Percentiles rank a stretch among this genome's conserved stretches.
Evolutionary conservation across 2,329 filamentous ascomycete genomes (phyloP).

Genomic region (Stagonosporopsis cucurbitacearum): DNA sequence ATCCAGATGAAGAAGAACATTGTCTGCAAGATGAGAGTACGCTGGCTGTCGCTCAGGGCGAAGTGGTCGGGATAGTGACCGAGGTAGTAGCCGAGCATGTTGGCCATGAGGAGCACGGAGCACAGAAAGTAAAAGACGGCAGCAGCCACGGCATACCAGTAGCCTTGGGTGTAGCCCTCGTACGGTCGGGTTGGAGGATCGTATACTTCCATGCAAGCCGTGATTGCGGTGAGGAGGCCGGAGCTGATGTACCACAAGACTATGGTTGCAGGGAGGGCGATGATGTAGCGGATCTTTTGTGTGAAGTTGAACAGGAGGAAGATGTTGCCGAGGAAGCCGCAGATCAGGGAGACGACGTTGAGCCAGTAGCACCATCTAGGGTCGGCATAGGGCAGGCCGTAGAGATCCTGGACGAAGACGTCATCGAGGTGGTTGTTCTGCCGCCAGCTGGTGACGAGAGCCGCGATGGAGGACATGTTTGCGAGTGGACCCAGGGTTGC

Average conservation of each 20-base stretch:
- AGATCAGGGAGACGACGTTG: slow-evolving; percentile 77
- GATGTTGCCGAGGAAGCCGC: slow-evolving; percentile 79
- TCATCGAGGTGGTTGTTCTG: slow-evolving; percentile 60
- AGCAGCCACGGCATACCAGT: slow-evolving; percentile 84
- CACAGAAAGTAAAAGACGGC: slow-evolving; percentile 81
- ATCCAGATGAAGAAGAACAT: slow-evolving; percentile 85
- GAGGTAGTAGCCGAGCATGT: slow-evolving; percentile 77
- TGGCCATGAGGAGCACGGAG: slow-evolving; percentile 76
- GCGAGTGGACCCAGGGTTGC: slow-evolving; percentile 86
- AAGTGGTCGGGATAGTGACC: slow-evolving; percentile 83
- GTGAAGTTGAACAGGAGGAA: slow-evolving; percentile 90
- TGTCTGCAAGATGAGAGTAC: slow-evolving; percentile 89
- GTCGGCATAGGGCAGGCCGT: slow-evolving; percentile 67
- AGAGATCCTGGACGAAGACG: slow-evolving; percentile 57
- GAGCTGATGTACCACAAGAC: slow-evolving; percentile 74
- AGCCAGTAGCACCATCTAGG: slow-evolving; percentile 68
- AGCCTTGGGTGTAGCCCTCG: slow-evolving; percentile 77
- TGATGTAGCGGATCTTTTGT: slow-evolving; percentile 75
- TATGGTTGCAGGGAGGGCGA: slow-evolving; percentile 85
- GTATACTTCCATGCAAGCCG: slow-evolving; percentile 70
- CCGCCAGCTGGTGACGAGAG: slow-evolving; percentile 82
- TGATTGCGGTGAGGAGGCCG: slow-evolving; percentile 68
- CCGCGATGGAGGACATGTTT: slow-evolving; percentile 85
- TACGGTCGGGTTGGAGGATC: slow-evolving; percentile 56
- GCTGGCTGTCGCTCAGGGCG: slow-evolving; percentile 76